Percentiles rank a stretch among this genome's conserved stretches.
These are phyloP conservation scores for Elaeis oleifera DNA, from an alignment of 202 grass and related monocot genomes.

Conservation along the genomic window DNA sequence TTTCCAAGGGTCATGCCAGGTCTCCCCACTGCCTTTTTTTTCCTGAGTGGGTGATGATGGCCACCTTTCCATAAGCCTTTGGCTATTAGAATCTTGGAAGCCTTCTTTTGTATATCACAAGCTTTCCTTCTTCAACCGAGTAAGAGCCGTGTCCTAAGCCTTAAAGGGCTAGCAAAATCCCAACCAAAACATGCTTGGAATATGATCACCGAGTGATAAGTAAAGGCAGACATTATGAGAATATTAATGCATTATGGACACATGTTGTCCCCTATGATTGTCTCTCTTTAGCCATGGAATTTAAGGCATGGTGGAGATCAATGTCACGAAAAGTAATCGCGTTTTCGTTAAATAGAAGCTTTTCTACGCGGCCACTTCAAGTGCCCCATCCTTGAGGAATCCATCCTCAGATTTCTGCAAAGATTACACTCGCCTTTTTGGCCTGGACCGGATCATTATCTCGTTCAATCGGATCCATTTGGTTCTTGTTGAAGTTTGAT, in stretches of 20 bases:
- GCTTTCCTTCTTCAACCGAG: conserved; percentile 18
- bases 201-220: conserved; percentile 27
- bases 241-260: conserved; percentile 33
- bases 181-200: conserved; percentile 38
- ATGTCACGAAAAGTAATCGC: conserved; percentile 23
- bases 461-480: no score
- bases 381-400: no score
- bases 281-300: neutral
- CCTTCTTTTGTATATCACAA: conserved; percentile 32
- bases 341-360: conserved; percentile 32
- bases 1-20: neutral
- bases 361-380: conserved; percentile 3
- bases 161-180: neutral
- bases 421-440: no score
- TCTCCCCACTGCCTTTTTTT: neutral
- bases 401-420: no score
- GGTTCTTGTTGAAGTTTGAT: no score
- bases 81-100: conserved; percentile 32
- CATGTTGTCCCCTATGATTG: conserved; percentile 33
- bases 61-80: conserved; percentile 23
- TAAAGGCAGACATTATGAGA: conserved; percentile 23
- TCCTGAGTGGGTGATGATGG: conserved; percentile 24
- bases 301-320: conserved; percentile 26
- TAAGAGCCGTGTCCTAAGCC: conserved; percentile 21
- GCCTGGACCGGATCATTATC: no score